Base-by-base conservation (phyloP, 2,329 filamentous ascomycete species). In the Aspergillus ruber region DNA sequence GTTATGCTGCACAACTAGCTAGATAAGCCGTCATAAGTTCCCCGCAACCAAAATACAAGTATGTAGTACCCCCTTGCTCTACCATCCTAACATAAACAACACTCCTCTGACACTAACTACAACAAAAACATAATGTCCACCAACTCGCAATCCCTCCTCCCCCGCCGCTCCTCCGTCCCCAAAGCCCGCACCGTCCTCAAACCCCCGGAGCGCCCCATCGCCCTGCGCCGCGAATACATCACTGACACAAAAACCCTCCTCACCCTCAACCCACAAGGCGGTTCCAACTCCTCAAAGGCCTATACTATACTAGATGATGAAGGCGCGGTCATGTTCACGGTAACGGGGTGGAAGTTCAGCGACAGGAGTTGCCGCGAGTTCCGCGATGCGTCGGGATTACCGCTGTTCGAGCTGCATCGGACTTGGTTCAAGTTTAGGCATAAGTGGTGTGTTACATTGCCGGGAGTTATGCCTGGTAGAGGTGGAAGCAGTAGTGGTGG, bases 311-410 rank as follows among this genome's bases (percentile, higher is more conserved):
- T 53, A 38, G 47, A 51, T 17, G 56, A 62, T 33, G 55, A 63
- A 20, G 55, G 54, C 27, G 41, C 50, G 2, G 51, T 48, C 2
- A 32, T 61, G 8, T 60, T 60, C 47, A 63, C 61, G 9, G 58
- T 54, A 6, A 58, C 58, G 12, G 60, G 61, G 3, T 49, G 49
- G 36, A 57, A 56, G 45, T 63, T 59, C 43, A 49, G 51, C 27
- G 40, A 52, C n/a, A 52, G 54, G 4, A 36, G 50, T 2, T 55
- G 54, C n/a, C 58, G 61, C 18, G 61, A 64, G 40, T 60, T 64
- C 45, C 57, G 60, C 18, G 59, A 64, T 41, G 42, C 53, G 5
- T 62, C 61, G 6, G 61, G 60, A 1, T 50, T 64, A 1, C 61
- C 61, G 2, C 50, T 64, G 45, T 64, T 63, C 48, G 59, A 63